A percentile compares a stretch with the other conserved stretches of the same genome.
Conservation (phyloP, 176 grass and related monocot species). For the Chrysopogon serrulatus region DNA sequence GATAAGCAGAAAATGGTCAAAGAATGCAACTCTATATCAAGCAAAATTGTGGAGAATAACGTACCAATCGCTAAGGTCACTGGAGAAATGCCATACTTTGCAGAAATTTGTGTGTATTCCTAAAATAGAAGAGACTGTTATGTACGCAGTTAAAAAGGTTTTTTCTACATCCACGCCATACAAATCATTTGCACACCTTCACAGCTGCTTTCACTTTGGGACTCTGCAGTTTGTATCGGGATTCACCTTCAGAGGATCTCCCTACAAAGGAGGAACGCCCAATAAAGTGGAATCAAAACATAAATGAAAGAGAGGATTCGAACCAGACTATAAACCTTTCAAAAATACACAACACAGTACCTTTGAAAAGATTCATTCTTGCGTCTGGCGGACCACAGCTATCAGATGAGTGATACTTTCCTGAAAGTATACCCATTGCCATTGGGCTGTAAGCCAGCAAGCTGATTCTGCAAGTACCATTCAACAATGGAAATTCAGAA, state of each 20-base stretch:
- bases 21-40: not conserved
- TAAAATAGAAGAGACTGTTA: slow-evolving; percentile 20
- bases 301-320: not conserved
- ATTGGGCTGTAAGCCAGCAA: slow-evolving; percentile 93
- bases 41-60: not conserved
- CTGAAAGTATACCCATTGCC: slow-evolving; percentile 95
- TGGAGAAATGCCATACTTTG: slow-evolving; percentile 60
- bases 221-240: slow-evolving; percentile 76
- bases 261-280: slow-evolving; percentile 39
- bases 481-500: not conserved
- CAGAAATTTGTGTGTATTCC: slow-evolving; percentile 61
- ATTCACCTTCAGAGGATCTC: slow-evolving; percentile 90
- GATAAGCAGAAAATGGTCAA: not conserved
- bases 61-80: slow-evolving; percentile 71
- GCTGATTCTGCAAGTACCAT: slow-evolving; percentile 50
- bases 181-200: slow-evolving; percentile 35
- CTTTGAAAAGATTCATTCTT: slow-evolving; percentile 90
- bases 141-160: not conserved
- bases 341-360: slow-evolving; percentile 15
- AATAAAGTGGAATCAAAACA: not conserved
- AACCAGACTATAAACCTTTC: not conserved
- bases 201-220: slow-evolving; percentile 49
- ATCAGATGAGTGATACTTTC: slow-evolving; percentile 60
- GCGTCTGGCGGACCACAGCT: slow-evolving; percentile 43
- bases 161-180: not conserved